These are phyloP conservation scores for Myriosclerotinia duriaeana DNA, from an alignment of 2,329 filamentous ascomycete genomes.

Conservation along the genomic window DNA sequence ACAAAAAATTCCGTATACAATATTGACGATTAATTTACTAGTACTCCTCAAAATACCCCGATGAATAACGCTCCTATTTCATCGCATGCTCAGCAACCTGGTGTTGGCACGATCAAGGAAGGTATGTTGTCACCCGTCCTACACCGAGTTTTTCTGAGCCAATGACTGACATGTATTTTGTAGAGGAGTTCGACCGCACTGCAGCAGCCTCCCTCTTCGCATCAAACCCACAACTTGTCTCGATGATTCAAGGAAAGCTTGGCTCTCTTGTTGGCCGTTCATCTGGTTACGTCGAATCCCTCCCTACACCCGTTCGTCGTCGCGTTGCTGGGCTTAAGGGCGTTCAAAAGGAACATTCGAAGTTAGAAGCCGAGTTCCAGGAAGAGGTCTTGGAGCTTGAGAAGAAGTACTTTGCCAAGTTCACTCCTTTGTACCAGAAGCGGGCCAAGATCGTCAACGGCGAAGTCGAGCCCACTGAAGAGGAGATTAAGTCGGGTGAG, in stretches of 20 bases:
- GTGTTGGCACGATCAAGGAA: slow-evolving; percentile 93
- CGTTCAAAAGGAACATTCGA: slow-evolving; percentile 97
- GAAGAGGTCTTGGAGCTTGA: slow-evolving; percentile 96
- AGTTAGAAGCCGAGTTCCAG: slow-evolving; percentile 97
- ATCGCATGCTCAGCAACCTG: slow-evolving; percentile 93
- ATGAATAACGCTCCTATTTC: slow-evolving; percentile 95
- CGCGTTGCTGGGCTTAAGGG: slow-evolving; percentile 95
- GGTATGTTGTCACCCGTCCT: slow-evolving; percentile 58
- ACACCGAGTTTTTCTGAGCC: slow-evolving; percentile 36
- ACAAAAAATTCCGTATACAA: slow-evolving; percentile 12
- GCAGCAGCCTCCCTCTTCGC: slow-evolving; percentile 91
- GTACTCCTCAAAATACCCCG: slow-evolving; percentile 97
- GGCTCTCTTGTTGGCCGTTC: slow-evolving; percentile 90
- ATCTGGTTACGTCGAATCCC: slow-evolving; percentile 96
- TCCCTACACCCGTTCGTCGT: slow-evolving; percentile 83
- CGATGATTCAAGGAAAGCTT: slow-evolving; percentile 97
- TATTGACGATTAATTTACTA: slow-evolving; percentile 46
- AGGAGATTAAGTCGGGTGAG: slow-evolving; percentile 84
- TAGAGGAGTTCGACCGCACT: slow-evolving; percentile 88
- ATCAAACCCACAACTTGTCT: slow-evolving; percentile 89
- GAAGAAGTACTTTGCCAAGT: slow-evolving; percentile 99
- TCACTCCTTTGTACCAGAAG: slow-evolving; percentile 95
- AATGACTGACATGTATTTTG: slow-evolving; percentile 29
- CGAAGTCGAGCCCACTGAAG: slow-evolving; percentile 76
- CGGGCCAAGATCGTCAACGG: slow-evolving; percentile 93